Conservation (phyloP, 2,329 filamentous ascomycete genomes). For the Microdochium bolleyi region DNA sequence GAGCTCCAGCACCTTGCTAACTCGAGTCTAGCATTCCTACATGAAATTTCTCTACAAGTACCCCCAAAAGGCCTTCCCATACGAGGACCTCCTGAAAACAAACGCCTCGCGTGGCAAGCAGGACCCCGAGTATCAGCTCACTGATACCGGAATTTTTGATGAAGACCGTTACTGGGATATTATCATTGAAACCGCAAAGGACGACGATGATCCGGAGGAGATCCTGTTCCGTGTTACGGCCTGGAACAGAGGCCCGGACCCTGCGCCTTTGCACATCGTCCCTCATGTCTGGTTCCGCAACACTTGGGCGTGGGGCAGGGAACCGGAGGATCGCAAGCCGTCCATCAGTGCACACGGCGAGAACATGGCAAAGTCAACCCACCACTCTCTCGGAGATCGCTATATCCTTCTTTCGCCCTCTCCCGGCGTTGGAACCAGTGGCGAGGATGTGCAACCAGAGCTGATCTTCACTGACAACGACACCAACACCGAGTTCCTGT, state of each 20-base stretch:
- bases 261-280: conserved; percentile 85
- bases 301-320: conserved; percentile 91
- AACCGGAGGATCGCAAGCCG: conserved; percentile 69
- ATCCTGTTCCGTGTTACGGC: conserved; percentile 90
- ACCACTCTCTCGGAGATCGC: conserved; percentile 72
- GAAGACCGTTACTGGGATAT: conserved; percentile 95
- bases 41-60: conserved; percentile 99
- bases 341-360: conserved; percentile 60
- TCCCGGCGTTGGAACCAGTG: conserved; percentile 70
- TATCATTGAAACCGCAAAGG: conserved; percentile 92
- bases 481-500: conserved; percentile 75
- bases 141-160: conserved; percentile 82
- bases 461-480: conserved; percentile 94
- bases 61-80: conserved; percentile 84
- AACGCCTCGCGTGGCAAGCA: conserved; percentile 69
- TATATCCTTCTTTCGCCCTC: conserved; percentile 84
- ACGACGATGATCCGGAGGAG: conserved; percentile 84
- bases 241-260: conserved; percentile 88
- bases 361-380: conserved; percentile 66
- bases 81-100: conserved; percentile 77
- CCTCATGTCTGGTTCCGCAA: conserved; percentile 97
- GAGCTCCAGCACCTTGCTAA: conserved; percentile 5
- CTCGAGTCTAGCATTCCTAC: conserved; percentile 69
- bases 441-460: conserved; percentile 76
- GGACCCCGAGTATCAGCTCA: conserved; percentile 84